Conservation (phyloP, 805 yeast genomes). For the Cephaloascus fragrans region DNA sequence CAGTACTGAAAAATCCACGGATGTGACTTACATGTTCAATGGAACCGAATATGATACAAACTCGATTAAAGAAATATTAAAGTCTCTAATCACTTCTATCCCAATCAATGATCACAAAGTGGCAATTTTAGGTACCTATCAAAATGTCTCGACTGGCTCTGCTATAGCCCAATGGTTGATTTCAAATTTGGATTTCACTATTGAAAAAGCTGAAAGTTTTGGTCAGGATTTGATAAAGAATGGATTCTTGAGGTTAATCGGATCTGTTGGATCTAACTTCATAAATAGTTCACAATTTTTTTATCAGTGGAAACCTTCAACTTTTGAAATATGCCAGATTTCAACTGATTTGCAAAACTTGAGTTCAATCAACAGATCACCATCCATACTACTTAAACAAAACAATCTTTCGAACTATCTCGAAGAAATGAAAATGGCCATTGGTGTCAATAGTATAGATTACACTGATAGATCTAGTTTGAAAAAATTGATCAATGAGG, state of each 20-base stretch:
- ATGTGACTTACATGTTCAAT: constrained; percentile 19
- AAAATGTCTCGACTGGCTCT: constrained; percentile 52
- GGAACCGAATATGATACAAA: constrained; percentile 22
- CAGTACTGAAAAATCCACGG: constrained; percentile 10
- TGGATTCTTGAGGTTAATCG: constrained; percentile 58
- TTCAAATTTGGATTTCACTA: constrained; percentile 32
- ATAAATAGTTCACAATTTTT: constrained; percentile 65
- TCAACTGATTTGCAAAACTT: neutral
- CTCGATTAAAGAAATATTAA: constrained; percentile 30
- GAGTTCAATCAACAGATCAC: neutral
- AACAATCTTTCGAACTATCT: constrained; percentile 18
- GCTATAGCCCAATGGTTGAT: constrained; percentile 52
- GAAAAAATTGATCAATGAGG: constrained; percentile 45
- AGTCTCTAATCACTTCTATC: constrained; percentile 34
- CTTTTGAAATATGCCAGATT: constrained; percentile 33
- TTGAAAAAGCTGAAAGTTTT: constrained; percentile 55
- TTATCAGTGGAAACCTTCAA: constrained; percentile 75
- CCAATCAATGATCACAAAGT: constrained; percentile 48
- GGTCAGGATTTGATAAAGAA: constrained; percentile 62
- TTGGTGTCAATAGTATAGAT: constrained; percentile 30
- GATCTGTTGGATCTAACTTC: constrained; percentile 50
- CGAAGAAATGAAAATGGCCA: constrained; percentile 34
- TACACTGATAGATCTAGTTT: constrained; percentile 41
- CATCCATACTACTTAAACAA: constrained; percentile 4
- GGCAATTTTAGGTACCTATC: constrained; percentile 61